phyloP scores from a whole-genome alignment of 2,329 filamentous ascomycete genomes.

The Clarireedia monteithiana region DNA sequence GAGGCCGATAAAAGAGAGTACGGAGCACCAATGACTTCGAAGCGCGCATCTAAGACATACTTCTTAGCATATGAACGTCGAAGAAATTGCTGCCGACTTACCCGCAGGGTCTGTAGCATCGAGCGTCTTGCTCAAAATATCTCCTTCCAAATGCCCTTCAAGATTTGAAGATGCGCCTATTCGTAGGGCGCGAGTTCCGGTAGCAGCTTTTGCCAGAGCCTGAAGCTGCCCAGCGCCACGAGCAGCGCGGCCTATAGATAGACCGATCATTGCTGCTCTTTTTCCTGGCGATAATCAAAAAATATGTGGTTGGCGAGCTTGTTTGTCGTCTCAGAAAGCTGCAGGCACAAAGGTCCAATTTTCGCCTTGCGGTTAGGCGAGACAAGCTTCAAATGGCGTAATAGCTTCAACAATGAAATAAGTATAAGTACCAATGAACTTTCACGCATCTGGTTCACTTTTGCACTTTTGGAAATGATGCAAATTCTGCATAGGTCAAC shows the following conservation, averaged over 20 bases:
- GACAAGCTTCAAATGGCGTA: constrained; percentile 9
- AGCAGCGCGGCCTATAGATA: constrained; percentile 19
- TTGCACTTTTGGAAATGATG: neutral
- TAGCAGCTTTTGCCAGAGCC: constrained; percentile 7
- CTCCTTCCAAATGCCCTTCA: constrained; percentile 43
- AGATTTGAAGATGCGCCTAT: constrained; percentile 55
- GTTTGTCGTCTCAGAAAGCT: constrained; percentile 6
- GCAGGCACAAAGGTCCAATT: constrained; percentile 3
- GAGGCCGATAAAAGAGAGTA: constrained; percentile 92
- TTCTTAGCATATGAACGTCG: constrained; percentile 5
- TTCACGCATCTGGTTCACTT: neutral
- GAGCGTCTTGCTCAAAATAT: constrained; percentile 47
- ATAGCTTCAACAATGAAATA: constrained; percentile 5
- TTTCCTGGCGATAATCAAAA: constrained; percentile 4
- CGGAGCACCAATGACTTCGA: constrained; percentile 86
- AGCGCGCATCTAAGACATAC: constrained; percentile 66
- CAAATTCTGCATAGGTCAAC: too few species aligned
- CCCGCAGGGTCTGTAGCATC: constrained; percentile 30
- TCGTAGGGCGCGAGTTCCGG: constrained; percentile 48
- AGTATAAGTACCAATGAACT: neutral
- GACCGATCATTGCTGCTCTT: constrained; percentile 26
- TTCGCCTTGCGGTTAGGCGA: constrained; percentile 10
- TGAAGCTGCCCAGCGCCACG: constrained; percentile 23
- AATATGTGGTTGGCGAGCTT: constrained; percentile 1
- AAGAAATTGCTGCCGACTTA: neutral